Conservation (phyloP, 2,329 filamentous ascomycete genomes). For the Ophiosphaerella narmari region DNA sequence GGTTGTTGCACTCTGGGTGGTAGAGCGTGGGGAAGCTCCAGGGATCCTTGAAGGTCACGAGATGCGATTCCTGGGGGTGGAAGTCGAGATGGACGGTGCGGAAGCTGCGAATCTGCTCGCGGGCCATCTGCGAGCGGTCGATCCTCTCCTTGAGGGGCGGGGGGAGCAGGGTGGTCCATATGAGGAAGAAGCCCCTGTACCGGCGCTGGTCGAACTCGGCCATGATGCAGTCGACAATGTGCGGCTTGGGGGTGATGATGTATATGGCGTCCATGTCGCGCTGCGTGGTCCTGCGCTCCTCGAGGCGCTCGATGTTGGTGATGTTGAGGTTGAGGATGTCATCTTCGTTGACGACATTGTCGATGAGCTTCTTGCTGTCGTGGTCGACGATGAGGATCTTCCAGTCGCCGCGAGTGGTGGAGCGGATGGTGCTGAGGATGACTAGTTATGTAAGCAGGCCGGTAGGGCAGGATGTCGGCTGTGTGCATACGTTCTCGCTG, state of each 20-base stretch:
- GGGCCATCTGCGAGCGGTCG: constrained; percentile 70
- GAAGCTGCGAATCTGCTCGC: constrained; percentile 78
- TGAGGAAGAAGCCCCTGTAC: constrained; percentile 77
- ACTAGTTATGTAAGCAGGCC: constrained; percentile 54
- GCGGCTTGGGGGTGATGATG: constrained; percentile 80
- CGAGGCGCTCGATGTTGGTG: constrained; percentile 94
- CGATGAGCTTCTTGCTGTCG: constrained; percentile 79
- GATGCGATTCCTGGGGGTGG: constrained; percentile 85
- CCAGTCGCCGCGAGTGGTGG: constrained; percentile 86
- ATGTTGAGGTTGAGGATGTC: constrained; percentile 96
- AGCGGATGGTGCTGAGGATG: constrained; percentile 73
- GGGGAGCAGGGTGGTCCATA: constrained; percentile 83
- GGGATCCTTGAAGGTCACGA: constrained; percentile 90
- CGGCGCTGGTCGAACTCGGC: constrained; percentile 85
- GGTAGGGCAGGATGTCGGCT: too few relatives aligned
- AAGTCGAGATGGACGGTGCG: constrained; percentile 86
- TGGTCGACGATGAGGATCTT: constrained; percentile 94
- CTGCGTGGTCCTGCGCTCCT: constrained; percentile 80
- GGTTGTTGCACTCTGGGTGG: constrained; percentile 84
- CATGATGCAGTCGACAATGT: constrained; percentile 91
- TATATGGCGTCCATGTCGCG: constrained; percentile 94
- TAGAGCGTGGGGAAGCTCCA: constrained; percentile 94
- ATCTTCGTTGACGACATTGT: constrained; percentile 92
- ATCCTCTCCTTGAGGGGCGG: constrained; percentile 73
- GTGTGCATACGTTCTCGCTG: constrained; percentile 70